Base-by-base conservation (phyloP, 257 asterid genomes). In the Craterostigma plantagineum region DNA sequence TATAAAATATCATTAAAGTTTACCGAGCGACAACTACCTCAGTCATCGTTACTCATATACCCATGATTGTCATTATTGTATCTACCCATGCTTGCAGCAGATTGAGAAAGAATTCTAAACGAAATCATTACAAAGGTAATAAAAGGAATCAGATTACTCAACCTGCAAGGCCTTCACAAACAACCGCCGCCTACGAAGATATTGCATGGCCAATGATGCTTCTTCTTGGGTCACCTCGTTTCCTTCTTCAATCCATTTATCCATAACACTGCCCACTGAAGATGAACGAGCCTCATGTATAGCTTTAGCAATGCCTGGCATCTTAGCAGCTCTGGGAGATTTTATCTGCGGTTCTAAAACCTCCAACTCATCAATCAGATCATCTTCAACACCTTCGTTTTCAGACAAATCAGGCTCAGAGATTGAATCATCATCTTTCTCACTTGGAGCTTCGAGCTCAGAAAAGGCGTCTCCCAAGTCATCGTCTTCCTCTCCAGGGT, bases 151-250 rank as follows among this genome's bases (percentile, higher is more conserved):
- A 55, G 44, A 44, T 43, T 1, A 35, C 49, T 54, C 18, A 37
- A 85, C 96, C 94, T 75, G 77, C 69, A 85, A 61, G 41, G 96
- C 94, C 69, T 54, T 71, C 51, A 38, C 48, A 38, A 45, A 81
- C 74, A 72, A 38, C 38, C 57, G 57, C 15, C 79, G 51, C 23
- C 51, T 68, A 16, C 92, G 91, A 56, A 85, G 71, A 53, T 60
- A 13, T 23, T 61, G 41, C 56, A 64, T 54, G 35, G 79, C 52
- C 9, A n/a, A 10, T 16, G 66, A 33, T 45, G 59, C 56, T 10
- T 66, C 81, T 10, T 65, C 33, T 27, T 39, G 51, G 13, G 77
- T 72, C 42, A 77, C 63, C 50, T 72, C 71, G 51, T 77, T 72
- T 54, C 94, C 94, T 49, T 59, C 70, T 60, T 64, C 68, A 33